phyloP scores from a whole-genome alignment of 1,284 basidiomycete species.

The Ganoderma leucocontextum region DNA sequence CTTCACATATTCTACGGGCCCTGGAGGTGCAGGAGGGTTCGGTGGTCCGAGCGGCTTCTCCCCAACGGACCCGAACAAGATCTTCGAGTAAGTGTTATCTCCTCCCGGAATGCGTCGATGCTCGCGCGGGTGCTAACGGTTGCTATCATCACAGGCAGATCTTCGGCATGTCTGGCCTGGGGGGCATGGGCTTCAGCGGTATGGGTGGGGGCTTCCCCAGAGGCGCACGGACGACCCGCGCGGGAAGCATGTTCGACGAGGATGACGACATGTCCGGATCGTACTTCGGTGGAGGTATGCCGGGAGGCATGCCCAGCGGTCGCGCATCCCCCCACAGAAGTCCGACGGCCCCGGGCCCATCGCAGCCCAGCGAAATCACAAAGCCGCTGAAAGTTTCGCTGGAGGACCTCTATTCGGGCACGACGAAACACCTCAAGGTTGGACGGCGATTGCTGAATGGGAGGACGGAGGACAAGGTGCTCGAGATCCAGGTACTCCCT shows the following conservation, averaged over 20 bases:
- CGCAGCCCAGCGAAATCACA: slow-evolving; percentile 70
- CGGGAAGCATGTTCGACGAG: slow-evolving; percentile 51
- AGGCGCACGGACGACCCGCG: slow-evolving; percentile 40
- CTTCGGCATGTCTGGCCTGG: slow-evolving; percentile 59
- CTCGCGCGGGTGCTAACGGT: slow-evolving; percentile 33
- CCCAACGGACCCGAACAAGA: slow-evolving; percentile 87
- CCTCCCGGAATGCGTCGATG: slow-evolving; percentile 30
- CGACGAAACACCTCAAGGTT: slow-evolving; percentile 91
- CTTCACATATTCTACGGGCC: slow-evolving; percentile 67
- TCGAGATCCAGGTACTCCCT: slow-evolving; percentile 89
- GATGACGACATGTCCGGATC: slow-evolving; percentile 60
- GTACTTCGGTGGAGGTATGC: slow-evolving; percentile 52
- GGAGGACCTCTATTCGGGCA: slow-evolving; percentile 91
- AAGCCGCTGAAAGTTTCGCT: slow-evolving; percentile 89
- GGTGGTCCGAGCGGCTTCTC: slow-evolving; percentile 62
- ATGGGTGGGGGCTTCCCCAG: slow-evolving; percentile 44
- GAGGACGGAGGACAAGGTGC: slow-evolving; percentile 87
- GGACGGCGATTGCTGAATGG: slow-evolving; percentile 80
- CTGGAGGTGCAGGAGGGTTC: slow-evolving; percentile 47
- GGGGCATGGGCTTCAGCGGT: slow-evolving; percentile 51
- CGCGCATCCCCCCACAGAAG: slow-evolving; percentile 32
- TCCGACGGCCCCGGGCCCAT: slow-evolving; percentile 42
- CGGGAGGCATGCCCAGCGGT: slow-evolving; percentile 58
- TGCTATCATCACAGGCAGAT: slow-evolving; percentile 60
- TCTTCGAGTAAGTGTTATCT: slow-evolving; percentile 81